phyloP scores from a whole-genome alignment of 495 filamentous ascomycete genomes.

The Xylaria sp. region DNA sequence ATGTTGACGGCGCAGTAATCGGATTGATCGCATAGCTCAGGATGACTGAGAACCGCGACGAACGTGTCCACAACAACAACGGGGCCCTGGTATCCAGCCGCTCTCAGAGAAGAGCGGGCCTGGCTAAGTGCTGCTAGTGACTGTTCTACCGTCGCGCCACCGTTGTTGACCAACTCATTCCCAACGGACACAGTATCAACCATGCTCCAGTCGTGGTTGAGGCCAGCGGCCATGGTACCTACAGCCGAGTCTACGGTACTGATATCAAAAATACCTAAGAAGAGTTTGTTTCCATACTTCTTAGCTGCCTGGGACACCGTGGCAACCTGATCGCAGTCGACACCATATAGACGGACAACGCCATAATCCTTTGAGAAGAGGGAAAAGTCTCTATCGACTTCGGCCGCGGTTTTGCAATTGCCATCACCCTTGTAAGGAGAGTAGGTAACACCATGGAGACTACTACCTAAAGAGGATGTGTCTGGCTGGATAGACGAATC shows the following conservation, averaged over 20 bases:
- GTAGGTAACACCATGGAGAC: slow-evolving; percentile 69
- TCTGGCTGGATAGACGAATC: slow-evolving; percentile 28
- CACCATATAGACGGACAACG: slow-evolving; percentile 79
- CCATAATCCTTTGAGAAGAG: slow-evolving; percentile 58
- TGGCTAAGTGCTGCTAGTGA: slow-evolving; percentile 61
- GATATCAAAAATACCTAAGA: slow-evolving; percentile 76
- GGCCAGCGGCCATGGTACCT: slow-evolving; percentile 55
- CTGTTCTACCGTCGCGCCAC: slow-evolving; percentile 55
- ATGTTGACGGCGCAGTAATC: slow-evolving; percentile 84
- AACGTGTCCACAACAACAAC: slow-evolving; percentile 85
- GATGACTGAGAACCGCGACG: slow-evolving; percentile 67
- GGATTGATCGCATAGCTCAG: slow-evolving; percentile 71
- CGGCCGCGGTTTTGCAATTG: slow-evolving; percentile 68
- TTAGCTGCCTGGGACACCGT: slow-evolving; percentile 66
- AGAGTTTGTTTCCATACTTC: slow-evolving; percentile 66
- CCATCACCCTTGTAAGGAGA: slow-evolving; percentile 72
- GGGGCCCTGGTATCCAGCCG: slow-evolving; percentile 71
- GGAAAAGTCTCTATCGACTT: slow-evolving; percentile 69
- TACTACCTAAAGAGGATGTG: slow-evolving; percentile 27
- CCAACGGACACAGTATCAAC: slow-evolving; percentile 78
- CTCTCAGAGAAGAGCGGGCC: slow-evolving; percentile 64
- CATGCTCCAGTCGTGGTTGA: slow-evolving; percentile 64
- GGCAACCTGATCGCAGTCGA: slow-evolving; percentile 75
- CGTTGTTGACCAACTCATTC: slow-evolving; percentile 79
- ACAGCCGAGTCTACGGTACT: slow-evolving; percentile 61